Evolutionary conservation across 1,284 basidiomycete genomes (phyloP).

Genomic region (Kwoniella shivajii): DNA sequence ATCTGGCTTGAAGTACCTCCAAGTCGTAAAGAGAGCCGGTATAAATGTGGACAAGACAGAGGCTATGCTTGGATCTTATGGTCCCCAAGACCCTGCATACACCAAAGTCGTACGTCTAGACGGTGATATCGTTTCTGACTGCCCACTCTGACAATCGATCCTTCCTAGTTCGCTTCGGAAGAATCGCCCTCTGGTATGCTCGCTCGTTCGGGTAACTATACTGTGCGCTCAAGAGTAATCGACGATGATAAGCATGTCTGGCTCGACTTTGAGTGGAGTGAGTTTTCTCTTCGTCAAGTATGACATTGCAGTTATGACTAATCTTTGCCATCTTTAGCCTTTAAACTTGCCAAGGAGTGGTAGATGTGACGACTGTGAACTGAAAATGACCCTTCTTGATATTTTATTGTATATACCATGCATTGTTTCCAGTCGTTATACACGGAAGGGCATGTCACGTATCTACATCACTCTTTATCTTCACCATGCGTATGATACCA

Average conservation of each 20-base stretch:
- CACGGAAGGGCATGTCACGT: no score
- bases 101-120: slow-evolving; percentile 52
- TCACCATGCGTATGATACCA: no score
- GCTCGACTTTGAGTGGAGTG: slow-evolving; percentile 56
- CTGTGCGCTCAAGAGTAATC: slow-evolving; percentile 57
- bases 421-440: slow-evolving; percentile 7
- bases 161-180: slow-evolving; percentile 52
- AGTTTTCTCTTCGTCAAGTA: slow-evolving; percentile 9
- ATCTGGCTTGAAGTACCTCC: slow-evolving; percentile 60
- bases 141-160: not conserved
- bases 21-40: slow-evolving; percentile 57
- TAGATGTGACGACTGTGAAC: slow-evolving; percentile 14
- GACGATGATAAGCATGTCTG: slow-evolving; percentile 58
- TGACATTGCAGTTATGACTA: not conserved
- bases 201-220: slow-evolving; percentile 58
- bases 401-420: slow-evolving; percentile 11
- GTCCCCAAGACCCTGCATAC: slow-evolving; percentile 53
- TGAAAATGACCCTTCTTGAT: not conserved
- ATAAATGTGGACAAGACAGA: slow-evolving; percentile 50
- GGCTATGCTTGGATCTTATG: slow-evolving; percentile 60
- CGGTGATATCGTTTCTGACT: not conserved
- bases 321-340: slow-evolving; percentile 27
- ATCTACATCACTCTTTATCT: no score
- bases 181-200: slow-evolving; percentile 60
- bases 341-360: slow-evolving; percentile 55